Conservation (phyloP, 495 filamentous ascomycete genomes). For the Staphylotrichum tortipilum region DNA sequence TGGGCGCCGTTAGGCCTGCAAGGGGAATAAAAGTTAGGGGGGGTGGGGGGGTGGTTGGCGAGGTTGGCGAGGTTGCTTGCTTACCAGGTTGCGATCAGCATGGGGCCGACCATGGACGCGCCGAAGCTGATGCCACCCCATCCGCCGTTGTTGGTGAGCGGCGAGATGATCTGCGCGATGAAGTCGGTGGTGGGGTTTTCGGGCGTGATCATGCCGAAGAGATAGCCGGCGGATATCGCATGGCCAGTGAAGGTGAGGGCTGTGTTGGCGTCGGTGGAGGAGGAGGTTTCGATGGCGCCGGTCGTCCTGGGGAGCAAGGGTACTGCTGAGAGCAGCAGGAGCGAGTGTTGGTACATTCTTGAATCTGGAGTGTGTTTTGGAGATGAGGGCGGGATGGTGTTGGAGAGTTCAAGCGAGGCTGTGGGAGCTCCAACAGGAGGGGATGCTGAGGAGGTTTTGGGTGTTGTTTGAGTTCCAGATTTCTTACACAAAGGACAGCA, state of each 20-base stretch:
- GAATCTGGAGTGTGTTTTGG: no score
- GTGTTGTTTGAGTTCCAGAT: no score
- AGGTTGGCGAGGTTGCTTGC: neutral
- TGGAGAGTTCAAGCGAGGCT: no score
- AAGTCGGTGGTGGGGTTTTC: constrained; percentile 15
- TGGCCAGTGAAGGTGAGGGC: constrained; percentile 21
- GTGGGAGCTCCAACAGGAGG: no score
- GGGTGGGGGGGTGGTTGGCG: no score
- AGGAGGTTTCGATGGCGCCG: constrained; percentile 7
- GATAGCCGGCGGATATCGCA: constrained; percentile 10
- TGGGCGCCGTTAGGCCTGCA: neutral
- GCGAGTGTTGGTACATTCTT: neutral
- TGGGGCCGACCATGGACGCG: constrained; percentile 12
- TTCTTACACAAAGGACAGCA: no score
- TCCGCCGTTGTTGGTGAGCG: constrained; percentile 12
- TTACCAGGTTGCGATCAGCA: constrained; percentile 19
- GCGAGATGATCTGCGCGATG: constrained; percentile 22
- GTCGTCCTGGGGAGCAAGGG: constrained; percentile 14
- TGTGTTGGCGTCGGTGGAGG: constrained; percentile 21
- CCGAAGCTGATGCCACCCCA: constrained; percentile 22
- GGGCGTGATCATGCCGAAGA: constrained; percentile 23
- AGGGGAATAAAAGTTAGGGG: no score
- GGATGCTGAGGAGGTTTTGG: no score
- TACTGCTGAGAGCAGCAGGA: neutral
- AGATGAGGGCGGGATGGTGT: no score